Base-by-base conservation (phyloP, 1,284 basidiomycete genomes). In the Leccinum angustisporum region DNA sequence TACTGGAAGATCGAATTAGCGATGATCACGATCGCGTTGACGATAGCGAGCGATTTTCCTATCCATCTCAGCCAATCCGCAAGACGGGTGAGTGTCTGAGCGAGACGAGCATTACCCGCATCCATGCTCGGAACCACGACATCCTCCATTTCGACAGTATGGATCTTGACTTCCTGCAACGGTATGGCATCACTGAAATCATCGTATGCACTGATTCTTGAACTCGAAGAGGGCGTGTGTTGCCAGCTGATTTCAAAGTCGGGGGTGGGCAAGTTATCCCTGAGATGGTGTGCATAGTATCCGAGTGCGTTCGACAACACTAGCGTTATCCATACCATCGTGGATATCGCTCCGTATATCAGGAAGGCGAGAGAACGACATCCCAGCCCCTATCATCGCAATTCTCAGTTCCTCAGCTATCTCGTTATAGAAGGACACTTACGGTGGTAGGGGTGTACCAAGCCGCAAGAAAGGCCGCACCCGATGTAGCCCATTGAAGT, bases 401-500 rank as follows among this genome's bases (percentile, higher is more conserved):
- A 52, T 16, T 52, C n/a, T 18, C 3, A 40, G 46, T 48, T 48
- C 21, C 46, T 48, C 7, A 0, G 46, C 21, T 48, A 48, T 25
- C 46, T 48, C 5, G 11, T 21, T 13, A 11, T 3, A 27, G 14
- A 25, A 52, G 56, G 2, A 30, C 4, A 64, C 70, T 59, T n/a
- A 72, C 73, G 5, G 58, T 34, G 0, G 80, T 78, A 4, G 80
- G 80, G 1, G 78, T 81, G 52, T 71, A 76, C 67, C 68, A 78
- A 9, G 70, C 66, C 1, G 70, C 67, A 5, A 81, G 66, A 25
- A 79, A 34, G 1, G 76, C 77, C 2, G 76, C 73, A 3, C 71
- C 67, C 0, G 75, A 72, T 1, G 79, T 80, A 0, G 74, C 74
- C 79, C 80, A 81, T 56, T 80, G 78, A 31, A 81, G 63, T 1